Conservation (phyloP, 2,329 filamentous ascomycete species). For the Colletotrichum sp. region DNA sequence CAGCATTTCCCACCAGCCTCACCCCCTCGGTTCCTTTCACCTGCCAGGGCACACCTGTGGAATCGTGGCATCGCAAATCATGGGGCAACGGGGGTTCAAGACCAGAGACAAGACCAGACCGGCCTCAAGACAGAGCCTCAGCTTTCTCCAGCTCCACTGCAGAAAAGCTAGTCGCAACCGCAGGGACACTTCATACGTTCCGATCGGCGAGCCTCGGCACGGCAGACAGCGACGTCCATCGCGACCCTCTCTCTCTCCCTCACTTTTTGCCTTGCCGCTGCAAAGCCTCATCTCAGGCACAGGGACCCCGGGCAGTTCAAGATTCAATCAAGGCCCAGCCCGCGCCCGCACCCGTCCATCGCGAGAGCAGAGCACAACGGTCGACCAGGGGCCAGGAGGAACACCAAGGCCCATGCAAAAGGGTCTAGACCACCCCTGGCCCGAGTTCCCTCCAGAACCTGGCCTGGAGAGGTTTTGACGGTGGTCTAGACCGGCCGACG, state of each 20-base stretch:
- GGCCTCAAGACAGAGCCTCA: not conserved
- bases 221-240: not conserved
- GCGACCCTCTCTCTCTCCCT: not conserved
- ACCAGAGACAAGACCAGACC: not conserved
- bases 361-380: not conserved
- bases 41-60: not conserved
- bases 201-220: not conserved
- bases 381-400: not conserved
- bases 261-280: not conserved
- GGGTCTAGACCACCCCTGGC: constrained; percentile 3
- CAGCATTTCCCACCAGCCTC: not conserved
- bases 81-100: not conserved
- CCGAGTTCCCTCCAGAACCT: not conserved
- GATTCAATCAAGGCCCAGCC: not conserved
- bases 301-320: not conserved
- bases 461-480: not conserved
- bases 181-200: not conserved
- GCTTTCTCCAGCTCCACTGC: not conserved
- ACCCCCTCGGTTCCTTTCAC: not conserved
- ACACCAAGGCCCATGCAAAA: not conserved
- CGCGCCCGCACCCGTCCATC: not conserved
- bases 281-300: not conserved
- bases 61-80: not conserved
- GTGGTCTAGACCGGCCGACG: not conserved
- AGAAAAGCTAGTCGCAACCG: not conserved